Percentiles rank a stretch among this genome's conserved stretches.
Conservation (phyloP, 108 stramenopile genomes). For the Conticribra weissflogii region DNA sequence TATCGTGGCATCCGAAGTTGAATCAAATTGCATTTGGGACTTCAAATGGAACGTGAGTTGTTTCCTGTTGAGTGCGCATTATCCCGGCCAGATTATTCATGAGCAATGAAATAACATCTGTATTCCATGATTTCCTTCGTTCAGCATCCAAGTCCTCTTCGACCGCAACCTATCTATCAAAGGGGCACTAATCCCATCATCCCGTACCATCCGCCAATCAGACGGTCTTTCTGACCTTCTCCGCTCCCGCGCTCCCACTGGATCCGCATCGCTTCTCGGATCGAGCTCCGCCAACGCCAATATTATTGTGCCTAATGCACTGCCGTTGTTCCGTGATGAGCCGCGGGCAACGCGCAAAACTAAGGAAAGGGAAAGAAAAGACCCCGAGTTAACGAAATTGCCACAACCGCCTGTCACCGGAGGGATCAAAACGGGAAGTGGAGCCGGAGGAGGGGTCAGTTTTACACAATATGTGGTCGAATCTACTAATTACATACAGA, state of each 20-base stretch:
- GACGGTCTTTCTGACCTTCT: conserved; percentile 79
- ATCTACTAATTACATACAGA: conserved; percentile 44
- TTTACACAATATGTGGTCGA: conserved; percentile 75
- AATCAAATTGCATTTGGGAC: conserved; percentile 84
- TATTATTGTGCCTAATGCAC: conserved; percentile 71
- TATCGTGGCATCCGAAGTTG: conserved; percentile 78
- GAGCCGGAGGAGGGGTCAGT: conserved; percentile 46
- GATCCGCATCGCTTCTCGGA: conserved; percentile 56
- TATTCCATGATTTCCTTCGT: neutral
- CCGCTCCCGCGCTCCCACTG: conserved; percentile 70
- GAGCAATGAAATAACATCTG: neutral
- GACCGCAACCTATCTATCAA: conserved; percentile 61
- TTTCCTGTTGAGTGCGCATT: neutral
- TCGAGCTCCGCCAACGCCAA: conserved; percentile 40
- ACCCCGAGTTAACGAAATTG: conserved; percentile 58
- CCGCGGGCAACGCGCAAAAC: conserved; percentile 58
- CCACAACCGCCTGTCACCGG: conserved; percentile 81
- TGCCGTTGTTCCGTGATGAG: conserved; percentile 74
- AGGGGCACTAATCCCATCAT: conserved; percentile 67
- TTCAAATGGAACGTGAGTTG: conserved; percentile 58
- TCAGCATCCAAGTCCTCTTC: conserved; percentile 63
- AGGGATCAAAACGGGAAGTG: conserved; percentile 66
- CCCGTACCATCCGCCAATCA: conserved; percentile 47
- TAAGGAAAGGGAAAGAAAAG: conserved; percentile 59
- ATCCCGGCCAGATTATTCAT: neutral